Conservation (phyloP, 306 rosid genomes). For the Psophocarpus tetragonolobus region DNA sequence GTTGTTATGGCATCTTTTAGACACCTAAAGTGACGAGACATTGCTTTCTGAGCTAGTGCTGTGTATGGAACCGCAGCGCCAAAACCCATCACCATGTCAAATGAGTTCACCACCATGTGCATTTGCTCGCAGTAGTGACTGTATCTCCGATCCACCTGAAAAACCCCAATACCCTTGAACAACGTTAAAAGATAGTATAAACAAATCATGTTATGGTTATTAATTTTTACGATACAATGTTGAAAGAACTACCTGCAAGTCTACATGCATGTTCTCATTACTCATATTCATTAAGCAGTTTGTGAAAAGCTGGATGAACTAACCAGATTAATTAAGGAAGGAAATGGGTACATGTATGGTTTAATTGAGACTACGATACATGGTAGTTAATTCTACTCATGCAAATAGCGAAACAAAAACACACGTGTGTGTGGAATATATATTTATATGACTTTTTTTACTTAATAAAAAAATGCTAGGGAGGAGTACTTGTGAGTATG, state of each 20-base stretch:
- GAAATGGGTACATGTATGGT: not conserved
- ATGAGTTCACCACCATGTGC: conserved; percentile 95
- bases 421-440: not conserved
- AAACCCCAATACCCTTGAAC: not conserved
- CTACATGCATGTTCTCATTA: conserved; percentile 32
- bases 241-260: not conserved
- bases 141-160: conserved; percentile 91
- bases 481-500: not conserved
- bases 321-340: conserved; percentile 18
- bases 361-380: not conserved
- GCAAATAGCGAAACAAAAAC: conserved; percentile 27
- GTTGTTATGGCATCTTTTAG: conserved; percentile 77
- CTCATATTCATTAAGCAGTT: conserved; percentile 9
- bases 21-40: conserved; percentile 94
- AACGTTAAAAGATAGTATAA: not conserved
- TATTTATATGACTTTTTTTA: not conserved
- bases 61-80: conserved; percentile 97
- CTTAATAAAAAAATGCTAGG: not conserved
- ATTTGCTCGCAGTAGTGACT: conserved; percentile 91
- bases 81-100: conserved; percentile 87
- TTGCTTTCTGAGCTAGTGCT: conserved; percentile 83
- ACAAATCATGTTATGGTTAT: not conserved
- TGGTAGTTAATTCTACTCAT: conserved; percentile 8
- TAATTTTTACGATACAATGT: not conserved
- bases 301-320: not conserved